Evolutionary conservation across 352 stramenopile genomes (phyloP).

Genomic region (Phytopythium ostracodes): DNA sequence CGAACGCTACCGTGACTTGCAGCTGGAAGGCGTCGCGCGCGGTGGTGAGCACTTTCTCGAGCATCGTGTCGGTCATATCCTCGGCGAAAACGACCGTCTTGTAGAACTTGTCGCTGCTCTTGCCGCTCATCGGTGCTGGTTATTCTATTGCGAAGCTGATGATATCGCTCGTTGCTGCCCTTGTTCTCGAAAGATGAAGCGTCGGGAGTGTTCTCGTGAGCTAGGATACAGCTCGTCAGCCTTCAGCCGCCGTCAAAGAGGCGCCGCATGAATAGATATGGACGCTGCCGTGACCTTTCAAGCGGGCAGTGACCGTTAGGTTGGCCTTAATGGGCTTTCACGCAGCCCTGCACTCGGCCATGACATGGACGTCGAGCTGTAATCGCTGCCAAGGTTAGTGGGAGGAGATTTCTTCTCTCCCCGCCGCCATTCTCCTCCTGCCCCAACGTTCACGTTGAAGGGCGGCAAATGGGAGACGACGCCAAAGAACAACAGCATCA

Average conservation of each 20-base stretch:
- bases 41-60: conserved; percentile 87
- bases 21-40: conserved; percentile 91
- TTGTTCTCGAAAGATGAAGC: not conserved
- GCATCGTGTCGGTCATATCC: conserved; percentile 94
- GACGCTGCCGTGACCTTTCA: conserved; percentile 4
- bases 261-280: not conserved
- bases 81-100: conserved; percentile 93
- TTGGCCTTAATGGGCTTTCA: no score
- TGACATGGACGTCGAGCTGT: no score
- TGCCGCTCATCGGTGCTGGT: conserved; percentile 33
- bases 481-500: conserved; percentile 10
- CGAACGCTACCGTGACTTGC: conserved; percentile 56
- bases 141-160: not conserved
- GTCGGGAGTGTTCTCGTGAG: not conserved
- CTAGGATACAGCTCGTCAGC: not conserved
- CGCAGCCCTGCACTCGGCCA: no score
- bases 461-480: not conserved
- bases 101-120: conserved; percentile 84
- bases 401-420: no score
- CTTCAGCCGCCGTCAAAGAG: not conserved
- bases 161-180: no score
- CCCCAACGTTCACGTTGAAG: not conserved
- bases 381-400: no score
- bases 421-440: not conserved
- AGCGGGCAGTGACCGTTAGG: not conserved